These are phyloP conservation scores for Graphilbum fragrans DNA, from an alignment of 2,329 filamentous ascomycete species.

Conservation along the genomic window DNA sequence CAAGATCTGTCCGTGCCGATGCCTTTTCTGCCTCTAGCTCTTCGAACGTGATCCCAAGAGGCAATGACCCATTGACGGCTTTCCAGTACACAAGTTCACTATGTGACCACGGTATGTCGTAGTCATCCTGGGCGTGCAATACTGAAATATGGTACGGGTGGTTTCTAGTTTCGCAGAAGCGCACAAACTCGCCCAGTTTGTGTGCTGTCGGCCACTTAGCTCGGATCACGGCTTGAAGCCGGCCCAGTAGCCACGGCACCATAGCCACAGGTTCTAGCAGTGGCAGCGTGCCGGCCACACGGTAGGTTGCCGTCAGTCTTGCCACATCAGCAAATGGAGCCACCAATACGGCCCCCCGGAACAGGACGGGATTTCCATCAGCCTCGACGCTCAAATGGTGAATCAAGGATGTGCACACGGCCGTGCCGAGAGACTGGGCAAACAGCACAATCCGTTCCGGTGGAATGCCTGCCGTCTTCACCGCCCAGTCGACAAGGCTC, in stretches of 20 bases:
- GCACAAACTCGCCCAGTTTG: slow-evolving; percentile 31
- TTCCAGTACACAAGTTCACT: slow-evolving; percentile 40
- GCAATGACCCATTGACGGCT: slow-evolving; percentile 35
- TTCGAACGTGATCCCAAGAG: slow-evolving; percentile 24
- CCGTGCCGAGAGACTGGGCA: slow-evolving; percentile 47
- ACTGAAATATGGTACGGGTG: slow-evolving; percentile 30
- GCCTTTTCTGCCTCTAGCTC: slow-evolving; percentile 32
- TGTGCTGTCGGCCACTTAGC: slow-evolving; percentile 40
- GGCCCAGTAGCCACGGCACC: slow-evolving; percentile 26
- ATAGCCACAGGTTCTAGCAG: slow-evolving; percentile 37
- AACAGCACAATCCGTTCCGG: slow-evolving; percentile 45
- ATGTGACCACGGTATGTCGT: slow-evolving; percentile 36
- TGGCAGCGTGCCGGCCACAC: slow-evolving; percentile 40
- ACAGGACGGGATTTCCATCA: slow-evolving; percentile 20
- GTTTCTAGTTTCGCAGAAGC: slow-evolving; percentile 17
- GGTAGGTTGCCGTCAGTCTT: slow-evolving; percentile 42
- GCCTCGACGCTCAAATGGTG: neutral
- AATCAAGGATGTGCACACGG: slow-evolving; percentile 17
- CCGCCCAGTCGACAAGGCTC: slow-evolving; percentile 39
- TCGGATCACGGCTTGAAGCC: slow-evolving; percentile 31
- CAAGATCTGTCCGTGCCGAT: slow-evolving; percentile 24
- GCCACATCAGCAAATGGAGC: slow-evolving; percentile 45
- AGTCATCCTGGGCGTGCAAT: slow-evolving; percentile 39
- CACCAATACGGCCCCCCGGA: slow-evolving; percentile 42
- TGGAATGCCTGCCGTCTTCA: slow-evolving; percentile 36